Evolutionary conservation across 1,284 basidiomycete genomes (phyloP).

Genomic region (Dichomitus squalens): DNA sequence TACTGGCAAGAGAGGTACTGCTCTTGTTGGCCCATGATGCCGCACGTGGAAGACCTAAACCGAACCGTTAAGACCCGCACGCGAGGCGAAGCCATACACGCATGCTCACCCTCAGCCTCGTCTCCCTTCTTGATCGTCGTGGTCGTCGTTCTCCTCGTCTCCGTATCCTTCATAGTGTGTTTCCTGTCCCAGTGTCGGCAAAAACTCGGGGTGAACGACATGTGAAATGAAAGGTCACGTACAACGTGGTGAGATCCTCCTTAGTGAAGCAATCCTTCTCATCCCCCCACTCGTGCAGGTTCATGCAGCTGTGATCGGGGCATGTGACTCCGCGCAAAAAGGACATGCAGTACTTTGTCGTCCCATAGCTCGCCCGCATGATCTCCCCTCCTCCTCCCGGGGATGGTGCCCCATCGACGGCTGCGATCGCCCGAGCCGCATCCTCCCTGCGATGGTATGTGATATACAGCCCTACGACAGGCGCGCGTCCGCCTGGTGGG

Average conservation of each 20-base stretch:
- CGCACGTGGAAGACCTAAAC: conserved; percentile 69
- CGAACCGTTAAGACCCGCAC: neutral
- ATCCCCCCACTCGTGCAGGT: conserved; percentile 97
- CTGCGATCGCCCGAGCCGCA: conserved; percentile 90
- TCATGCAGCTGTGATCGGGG: conserved; percentile 89
- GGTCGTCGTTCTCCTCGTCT: conserved; percentile 57
- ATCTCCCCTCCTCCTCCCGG: conserved; percentile 80
- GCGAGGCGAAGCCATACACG: neutral
- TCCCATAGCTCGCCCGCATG: conserved; percentile 94
- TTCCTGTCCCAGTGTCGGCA: conserved; percentile 52
- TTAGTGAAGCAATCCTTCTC: conserved; percentile 97
- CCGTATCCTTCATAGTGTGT: conserved; percentile 86
- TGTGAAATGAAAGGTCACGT: conserved; percentile 35
- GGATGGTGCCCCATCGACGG: conserved; percentile 89
- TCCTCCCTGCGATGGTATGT: conserved; percentile 96
- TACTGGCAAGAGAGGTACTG: conserved; percentile 22
- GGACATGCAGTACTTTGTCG: conserved; percentile 97
- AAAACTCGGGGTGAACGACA: conserved; percentile 2
- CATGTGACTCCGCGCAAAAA: conserved; percentile 91
- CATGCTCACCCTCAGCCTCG: conserved; percentile 61
- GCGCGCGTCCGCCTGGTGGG: conserved; percentile 69
- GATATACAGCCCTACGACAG: conserved; percentile 93
- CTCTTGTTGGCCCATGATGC: conserved; percentile 81
- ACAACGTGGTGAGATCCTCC: conserved; percentile 90
- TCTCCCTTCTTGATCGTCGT: conserved; percentile 52